These are phyloP conservation scores for Phytopythium delawarense DNA, from an alignment of 352 stramenopile species.

Conservation along the genomic window DNA sequence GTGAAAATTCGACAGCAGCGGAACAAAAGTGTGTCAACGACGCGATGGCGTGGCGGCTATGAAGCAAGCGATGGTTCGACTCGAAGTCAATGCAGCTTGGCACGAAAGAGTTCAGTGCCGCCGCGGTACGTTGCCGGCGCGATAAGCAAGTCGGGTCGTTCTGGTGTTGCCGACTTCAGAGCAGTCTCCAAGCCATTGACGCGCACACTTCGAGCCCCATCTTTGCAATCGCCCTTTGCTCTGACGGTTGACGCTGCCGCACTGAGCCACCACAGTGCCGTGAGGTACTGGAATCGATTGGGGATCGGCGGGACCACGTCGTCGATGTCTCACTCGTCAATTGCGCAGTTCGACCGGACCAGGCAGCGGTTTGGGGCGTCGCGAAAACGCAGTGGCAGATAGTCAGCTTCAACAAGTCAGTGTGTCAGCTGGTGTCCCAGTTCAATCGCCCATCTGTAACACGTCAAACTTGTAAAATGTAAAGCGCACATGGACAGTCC, in stretches of 20 bases:
- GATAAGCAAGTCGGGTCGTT: no score
- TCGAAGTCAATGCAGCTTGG: no score
- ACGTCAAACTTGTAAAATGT: neutral
- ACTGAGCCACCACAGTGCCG: neutral
- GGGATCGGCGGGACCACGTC: neutral
- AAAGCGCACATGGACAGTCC: neutral
- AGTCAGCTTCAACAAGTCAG: neutral
- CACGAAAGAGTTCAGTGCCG: no score
- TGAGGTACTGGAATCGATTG: neutral
- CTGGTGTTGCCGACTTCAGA: no score
- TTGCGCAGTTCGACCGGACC: neutral
- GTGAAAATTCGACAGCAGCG: no score
- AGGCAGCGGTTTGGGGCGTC: neutral
- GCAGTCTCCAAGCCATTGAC: neutral
- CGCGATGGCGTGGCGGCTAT: no score
- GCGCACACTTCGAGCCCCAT: neutral
- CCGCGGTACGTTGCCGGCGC: no score
- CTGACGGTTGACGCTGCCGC: neutral
- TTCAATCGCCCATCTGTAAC: neutral
- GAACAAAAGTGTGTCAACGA: no score
- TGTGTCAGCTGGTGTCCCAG: neutral
- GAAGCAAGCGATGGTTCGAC: no score
- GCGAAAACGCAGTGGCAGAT: neutral
- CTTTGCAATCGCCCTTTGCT: neutral
- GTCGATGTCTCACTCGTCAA: neutral